phyloP scores from a whole-genome alignment of 1,284 basidiomycete species.

The Ceratobasidium sp. region DNA sequence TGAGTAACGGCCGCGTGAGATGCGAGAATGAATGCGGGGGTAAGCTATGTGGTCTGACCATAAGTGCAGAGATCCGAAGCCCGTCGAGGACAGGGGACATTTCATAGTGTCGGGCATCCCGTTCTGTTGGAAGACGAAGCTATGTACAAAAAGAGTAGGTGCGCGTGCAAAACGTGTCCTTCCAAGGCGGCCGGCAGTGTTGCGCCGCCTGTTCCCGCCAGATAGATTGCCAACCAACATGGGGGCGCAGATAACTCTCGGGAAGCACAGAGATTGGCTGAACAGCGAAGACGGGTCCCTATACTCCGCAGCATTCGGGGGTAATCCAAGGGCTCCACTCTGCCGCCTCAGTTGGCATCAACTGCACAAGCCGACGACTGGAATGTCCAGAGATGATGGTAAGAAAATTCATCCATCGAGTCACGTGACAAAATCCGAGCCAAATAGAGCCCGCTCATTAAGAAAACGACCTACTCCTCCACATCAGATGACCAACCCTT shows the following conservation, averaged over 20 bases:
- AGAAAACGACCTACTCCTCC: neutral
- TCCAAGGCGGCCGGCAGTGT: neutral
- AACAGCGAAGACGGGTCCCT: neutral
- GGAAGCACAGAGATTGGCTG: neutral
- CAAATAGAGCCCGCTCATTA: neutral
- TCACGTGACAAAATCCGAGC: slow-evolving; percentile 8
- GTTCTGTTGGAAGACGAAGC: neutral
- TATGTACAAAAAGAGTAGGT: neutral
- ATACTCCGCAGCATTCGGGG: neutral
- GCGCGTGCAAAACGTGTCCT: neutral
- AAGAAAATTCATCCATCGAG: neutral
- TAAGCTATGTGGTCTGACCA: slow-evolving; percentile 1
- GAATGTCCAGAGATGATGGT: neutral
- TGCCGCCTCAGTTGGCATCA: neutral
- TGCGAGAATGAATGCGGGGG: slow-evolving; percentile 17
- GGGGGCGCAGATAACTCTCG: neutral
- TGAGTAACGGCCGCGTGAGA: slow-evolving; percentile 2
- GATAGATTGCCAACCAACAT: neutral
- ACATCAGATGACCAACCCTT: neutral
- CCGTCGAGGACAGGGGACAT: neutral
- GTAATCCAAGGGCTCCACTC: neutral
- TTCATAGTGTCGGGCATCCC: neutral
- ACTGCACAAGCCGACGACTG: neutral
- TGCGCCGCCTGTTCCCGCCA: neutral
- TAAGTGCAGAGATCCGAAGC: neutral